Conservation (phyloP, 108 stramenopile genomes). For the Conticribra weissflogii region DNA sequence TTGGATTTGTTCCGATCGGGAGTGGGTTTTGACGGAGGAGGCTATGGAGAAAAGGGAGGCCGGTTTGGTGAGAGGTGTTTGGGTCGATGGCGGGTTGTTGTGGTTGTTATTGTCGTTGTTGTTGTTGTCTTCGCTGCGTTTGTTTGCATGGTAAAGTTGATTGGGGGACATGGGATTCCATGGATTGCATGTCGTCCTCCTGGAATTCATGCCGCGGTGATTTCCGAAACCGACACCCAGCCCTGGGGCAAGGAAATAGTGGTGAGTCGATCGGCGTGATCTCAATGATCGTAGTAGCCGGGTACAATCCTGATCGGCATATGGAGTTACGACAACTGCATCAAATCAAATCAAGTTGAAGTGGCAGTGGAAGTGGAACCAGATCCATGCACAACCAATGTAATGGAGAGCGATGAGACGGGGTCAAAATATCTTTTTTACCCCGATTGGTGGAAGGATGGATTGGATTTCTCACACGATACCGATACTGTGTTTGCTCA, state of each 20-base stretch:
- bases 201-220: background rate
- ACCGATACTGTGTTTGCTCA: no score
- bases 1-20: slow-evolving; percentile 46
- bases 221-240: slow-evolving; percentile 8
- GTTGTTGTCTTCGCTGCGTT: background rate
- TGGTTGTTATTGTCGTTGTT: background rate
- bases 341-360: background rate
- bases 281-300: slow-evolving; percentile 7
- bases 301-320: background rate
- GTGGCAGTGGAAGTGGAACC: background rate
- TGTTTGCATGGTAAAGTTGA: slow-evolving; percentile 8
- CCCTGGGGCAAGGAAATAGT: slow-evolving; percentile 36
- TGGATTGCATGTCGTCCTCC: background rate
- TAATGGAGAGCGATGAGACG: no score
- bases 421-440: no score
- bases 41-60: slow-evolving; percentile 43
- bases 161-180: slow-evolving; percentile 25
- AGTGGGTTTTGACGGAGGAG: slow-evolving; percentile 32
- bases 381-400: no score
- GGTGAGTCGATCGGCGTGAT: slow-evolving; percentile 34
- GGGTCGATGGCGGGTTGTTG: background rate
- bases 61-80: background rate
- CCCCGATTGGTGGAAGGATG: no score
- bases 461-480: no score
- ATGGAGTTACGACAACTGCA: no score